A percentile compares a stretch with the other conserved stretches of the same genome.
Conservation (phyloP, 208 protist genomes). For the Trichomonas gallinae region DNA sequence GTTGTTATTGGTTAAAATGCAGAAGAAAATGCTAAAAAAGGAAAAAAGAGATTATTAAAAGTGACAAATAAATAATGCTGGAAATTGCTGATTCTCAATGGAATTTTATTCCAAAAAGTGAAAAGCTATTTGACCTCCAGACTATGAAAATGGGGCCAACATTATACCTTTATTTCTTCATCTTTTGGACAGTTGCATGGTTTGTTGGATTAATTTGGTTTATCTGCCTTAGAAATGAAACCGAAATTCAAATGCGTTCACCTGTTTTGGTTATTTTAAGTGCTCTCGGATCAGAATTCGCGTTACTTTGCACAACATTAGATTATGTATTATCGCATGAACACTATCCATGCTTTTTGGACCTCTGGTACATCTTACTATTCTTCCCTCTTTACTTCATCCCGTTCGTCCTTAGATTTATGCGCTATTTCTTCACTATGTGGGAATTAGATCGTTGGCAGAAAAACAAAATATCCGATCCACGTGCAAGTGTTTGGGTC, state of each 20-base stretch:
- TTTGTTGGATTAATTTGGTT: not conserved
- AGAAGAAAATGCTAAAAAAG: too few relatives aligned
- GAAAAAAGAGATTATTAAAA: too few relatives aligned
- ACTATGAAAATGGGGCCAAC: not conserved
- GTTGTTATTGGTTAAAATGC: too few relatives aligned
- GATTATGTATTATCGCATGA: not conserved
- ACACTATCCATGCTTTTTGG: not conserved
- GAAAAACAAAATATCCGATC: not conserved
- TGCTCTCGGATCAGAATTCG: not conserved
- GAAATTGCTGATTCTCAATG: not conserved
- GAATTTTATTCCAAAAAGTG: not conserved
- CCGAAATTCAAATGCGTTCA: not conserved
- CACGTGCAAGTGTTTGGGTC: not conserved
- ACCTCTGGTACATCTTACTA: not conserved
- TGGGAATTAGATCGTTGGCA: not conserved
- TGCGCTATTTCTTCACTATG: not conserved
- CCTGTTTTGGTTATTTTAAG: not conserved
- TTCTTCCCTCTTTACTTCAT: not conserved
- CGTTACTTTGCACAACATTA: not conserved
- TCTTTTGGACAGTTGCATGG: not conserved
- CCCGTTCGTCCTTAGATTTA: not conserved
- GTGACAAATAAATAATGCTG: not conserved
- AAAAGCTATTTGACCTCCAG: not conserved
- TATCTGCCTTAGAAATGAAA: not conserved
- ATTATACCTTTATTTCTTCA: not conserved